Conservation (phyloP, 768 basidiomycete genomes). For the Russula earlei region DNA sequence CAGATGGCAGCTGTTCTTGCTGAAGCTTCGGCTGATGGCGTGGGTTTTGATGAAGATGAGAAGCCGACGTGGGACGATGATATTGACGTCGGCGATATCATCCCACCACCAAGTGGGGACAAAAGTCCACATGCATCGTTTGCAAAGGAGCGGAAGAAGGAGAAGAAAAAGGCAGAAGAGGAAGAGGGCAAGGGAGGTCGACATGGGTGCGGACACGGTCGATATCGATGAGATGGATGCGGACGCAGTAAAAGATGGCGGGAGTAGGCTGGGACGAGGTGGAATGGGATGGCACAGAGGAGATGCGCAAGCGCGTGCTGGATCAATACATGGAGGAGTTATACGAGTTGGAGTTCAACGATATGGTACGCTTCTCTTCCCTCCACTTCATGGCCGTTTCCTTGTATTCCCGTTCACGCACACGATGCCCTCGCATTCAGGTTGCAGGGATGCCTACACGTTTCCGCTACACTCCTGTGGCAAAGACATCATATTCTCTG, state of each 20-base stretch:
- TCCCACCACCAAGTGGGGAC: slow-evolving; percentile 28
- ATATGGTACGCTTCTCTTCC: slow-evolving; percentile 57
- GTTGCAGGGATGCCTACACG: slow-evolving; percentile 85
- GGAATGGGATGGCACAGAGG: slow-evolving; percentile 85
- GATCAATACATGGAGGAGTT: slow-evolving; percentile 89
- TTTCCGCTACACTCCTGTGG: slow-evolving; percentile 80
- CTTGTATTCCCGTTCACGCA: not conserved
- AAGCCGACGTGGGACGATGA: slow-evolving; percentile 94
- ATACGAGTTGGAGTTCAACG: slow-evolving; percentile 89
- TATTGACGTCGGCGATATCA: slow-evolving; percentile 67
- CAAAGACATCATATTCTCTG: slow-evolving; percentile 55
- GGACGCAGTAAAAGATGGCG: slow-evolving; percentile 38
- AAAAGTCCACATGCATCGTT: slow-evolving; percentile 7
- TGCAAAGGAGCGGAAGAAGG: slow-evolving; percentile 18
- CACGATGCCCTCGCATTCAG: slow-evolving; percentile 31
- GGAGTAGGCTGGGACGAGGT: slow-evolving; percentile 35
- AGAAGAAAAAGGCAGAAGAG: slow-evolving; percentile 50
- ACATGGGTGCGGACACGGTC: slow-evolving; percentile 41
- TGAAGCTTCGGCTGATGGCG: slow-evolving; percentile 38
- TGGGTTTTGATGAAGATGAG: slow-evolving; percentile 32
- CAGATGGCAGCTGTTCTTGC: slow-evolving; percentile 75
- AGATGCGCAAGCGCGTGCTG: slow-evolving; percentile 74
- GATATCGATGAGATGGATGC: slow-evolving; percentile 44
- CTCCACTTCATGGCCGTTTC: not conserved
- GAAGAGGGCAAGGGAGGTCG: slow-evolving; percentile 38